Percentiles rank a stretch among this genome's conserved stretches.
Evolutionary conservation across 768 basidiomycete genomes (phyloP).

Genomic region (Trichaptum fuscoviolaceum): DNA sequence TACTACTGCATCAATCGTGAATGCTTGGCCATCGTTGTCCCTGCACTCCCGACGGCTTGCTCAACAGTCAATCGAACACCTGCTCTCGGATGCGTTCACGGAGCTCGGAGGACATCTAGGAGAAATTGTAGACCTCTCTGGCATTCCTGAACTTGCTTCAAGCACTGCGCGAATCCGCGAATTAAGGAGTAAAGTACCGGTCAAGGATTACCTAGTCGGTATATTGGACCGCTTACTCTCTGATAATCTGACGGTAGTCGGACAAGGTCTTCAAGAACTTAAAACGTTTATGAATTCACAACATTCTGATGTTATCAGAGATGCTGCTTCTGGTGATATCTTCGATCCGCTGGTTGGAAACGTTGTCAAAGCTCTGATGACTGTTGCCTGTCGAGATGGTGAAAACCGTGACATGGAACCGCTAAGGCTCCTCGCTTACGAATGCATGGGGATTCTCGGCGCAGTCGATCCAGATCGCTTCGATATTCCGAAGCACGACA

Average conservation of each 20-base stretch:
- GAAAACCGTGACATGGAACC: conserved; percentile 54
- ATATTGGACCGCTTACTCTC: conserved; percentile 70
- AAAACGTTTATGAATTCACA: conserved; percentile 53
- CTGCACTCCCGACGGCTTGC: conserved; percentile 47
- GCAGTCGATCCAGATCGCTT: conserved; percentile 94
- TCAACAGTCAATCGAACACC: conserved; percentile 55
- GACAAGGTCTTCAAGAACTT: conserved; percentile 72
- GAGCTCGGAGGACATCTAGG: conserved; percentile 52
- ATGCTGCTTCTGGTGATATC: conserved; percentile 74
- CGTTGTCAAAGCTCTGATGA: conserved; percentile 60
- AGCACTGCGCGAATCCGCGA: conserved; percentile 36
- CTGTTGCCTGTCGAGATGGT: conserved; percentile 70
- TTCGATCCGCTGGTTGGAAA: conserved; percentile 76
- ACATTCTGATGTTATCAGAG: conserved; percentile 47
- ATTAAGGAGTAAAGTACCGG: conserved; percentile 46
- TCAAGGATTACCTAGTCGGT: conserved; percentile 50
- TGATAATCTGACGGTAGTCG: conserved; percentile 75
- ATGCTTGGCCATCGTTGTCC: conserved; percentile 67
- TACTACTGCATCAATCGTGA: conserved; percentile 79
- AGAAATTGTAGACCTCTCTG: conserved; percentile 75
- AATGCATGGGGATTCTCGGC: conserved; percentile 88
- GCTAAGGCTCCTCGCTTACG: conserved; percentile 68
- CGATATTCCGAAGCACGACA: conserved; percentile 53
- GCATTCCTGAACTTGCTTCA: conserved; percentile 58
- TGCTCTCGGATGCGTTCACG: conserved; percentile 59